Percentiles rank a stretch among this genome's conserved stretches.
Evolutionary conservation across 257 asterid genomes (phyloP).

Genomic region (Fraxinus cuspidata): DNA sequence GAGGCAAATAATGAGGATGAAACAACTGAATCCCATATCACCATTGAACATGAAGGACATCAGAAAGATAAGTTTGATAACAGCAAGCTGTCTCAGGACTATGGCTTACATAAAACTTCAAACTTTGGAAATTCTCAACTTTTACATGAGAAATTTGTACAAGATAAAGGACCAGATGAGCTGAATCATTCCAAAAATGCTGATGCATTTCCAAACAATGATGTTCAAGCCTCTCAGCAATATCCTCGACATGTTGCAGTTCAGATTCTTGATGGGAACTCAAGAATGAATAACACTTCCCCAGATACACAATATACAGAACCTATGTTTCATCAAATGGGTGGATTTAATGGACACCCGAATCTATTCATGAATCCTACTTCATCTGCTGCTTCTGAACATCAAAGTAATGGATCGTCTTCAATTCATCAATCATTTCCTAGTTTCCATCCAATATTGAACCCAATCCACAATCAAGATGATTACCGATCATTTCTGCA

Average conservation of each 20-base stretch:
- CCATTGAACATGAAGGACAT: slow-evolving; percentile 47
- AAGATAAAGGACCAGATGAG: slow-evolving; percentile 34
- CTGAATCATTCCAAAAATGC: slow-evolving; percentile 44
- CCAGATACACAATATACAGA: slow-evolving; percentile 43
- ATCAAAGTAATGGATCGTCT: slow-evolving; percentile 49
- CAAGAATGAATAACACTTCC: slow-evolving; percentile 38
- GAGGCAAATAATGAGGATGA: slow-evolving; percentile 49
- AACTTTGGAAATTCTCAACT: slow-evolving; percentile 35
- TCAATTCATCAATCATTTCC: slow-evolving; percentile 63
- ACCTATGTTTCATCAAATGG: slow-evolving; percentile 41
- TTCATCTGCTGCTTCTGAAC: slow-evolving; percentile 53
- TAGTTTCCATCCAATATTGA: slow-evolving; percentile 58
- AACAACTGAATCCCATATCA: slow-evolving; percentile 53
- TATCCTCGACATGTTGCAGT: slow-evolving; percentile 83
- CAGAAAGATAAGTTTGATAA: slow-evolving; percentile 39
- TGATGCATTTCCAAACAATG: slow-evolving; percentile 37
- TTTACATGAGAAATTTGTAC: slow-evolving; percentile 40
- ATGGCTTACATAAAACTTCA: slow-evolving; percentile 36
- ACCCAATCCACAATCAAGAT: slow-evolving; percentile 63
- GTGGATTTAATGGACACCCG: slow-evolving; percentile 48
- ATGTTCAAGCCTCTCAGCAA: slow-evolving; percentile 47
- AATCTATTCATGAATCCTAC: slow-evolving; percentile 49
- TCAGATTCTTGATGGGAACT: slow-evolving; percentile 80
- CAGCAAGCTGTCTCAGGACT: slow-evolving; percentile 44
- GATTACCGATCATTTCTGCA: slow-evolving; percentile 65